Base-by-base conservation (phyloP, 1,139 yeast genomes). In the Yamadazyma atmosphaerica region DNA sequence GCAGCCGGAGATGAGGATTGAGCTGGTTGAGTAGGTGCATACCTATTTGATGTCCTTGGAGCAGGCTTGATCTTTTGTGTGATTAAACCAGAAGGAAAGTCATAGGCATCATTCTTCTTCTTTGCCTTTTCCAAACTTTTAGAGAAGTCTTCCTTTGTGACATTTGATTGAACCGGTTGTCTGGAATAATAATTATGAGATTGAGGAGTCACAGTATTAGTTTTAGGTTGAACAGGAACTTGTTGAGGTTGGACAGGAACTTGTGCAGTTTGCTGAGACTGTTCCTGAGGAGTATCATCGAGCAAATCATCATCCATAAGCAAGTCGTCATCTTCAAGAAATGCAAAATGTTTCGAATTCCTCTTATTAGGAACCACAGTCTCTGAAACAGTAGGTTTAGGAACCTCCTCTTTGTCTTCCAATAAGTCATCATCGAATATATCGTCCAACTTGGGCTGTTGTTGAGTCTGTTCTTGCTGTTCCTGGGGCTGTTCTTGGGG, bases 91-190 rank as follows among this genome's bases (percentile, higher is more conserved):
- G 74, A 65, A 1, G 96, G 96, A 50, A 87, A 81, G 55, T 87
- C 96, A 54, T 86, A 87, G 1, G 88, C 87, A 61, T 83, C 87
- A 13, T 82, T 75, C 51, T 79, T 81, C 51, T 74, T 74, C 55
- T 81, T 81, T 17, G 68, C 68, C 17, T 60, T 60, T 33, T 68
- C 71, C 12, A 78, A 55, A 38, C 63, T 64, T 40, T 59, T 45
- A 41, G 33, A 38, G 34, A 46, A 51, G 32, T 18, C 32, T 21
- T 21, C 25, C 13, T n/a, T 23, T 8, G 38, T 15, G 10, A 12
- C 27, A 12, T 10, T 8, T 14, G 23, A 9, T 12, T 18, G 13
- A 29, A 22, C 21, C 11, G 9, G 22, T 4, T 16, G 17, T 4
- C 10, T n/a, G n/a, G 8, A 12, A 13, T 26, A 26, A 26, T 12